These are phyloP conservation scores for Jimgerdemannia flammicorona DNA, from an alignment of 192 early-diverging fungal genomes.

Conservation along the genomic window DNA sequence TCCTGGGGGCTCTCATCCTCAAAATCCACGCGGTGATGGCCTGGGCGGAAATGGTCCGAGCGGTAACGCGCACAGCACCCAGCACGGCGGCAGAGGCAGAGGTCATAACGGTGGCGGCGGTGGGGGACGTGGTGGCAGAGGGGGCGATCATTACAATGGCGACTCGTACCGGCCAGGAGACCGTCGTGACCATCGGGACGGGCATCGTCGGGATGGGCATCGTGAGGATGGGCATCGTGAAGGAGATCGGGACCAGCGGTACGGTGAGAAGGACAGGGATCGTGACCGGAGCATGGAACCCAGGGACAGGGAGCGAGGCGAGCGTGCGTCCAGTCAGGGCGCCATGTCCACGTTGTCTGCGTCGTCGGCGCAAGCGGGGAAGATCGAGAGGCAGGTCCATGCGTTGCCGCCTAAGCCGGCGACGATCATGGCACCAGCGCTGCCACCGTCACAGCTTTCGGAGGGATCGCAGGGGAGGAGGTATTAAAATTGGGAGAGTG, in stretches of 20 bases:
- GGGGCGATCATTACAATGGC: slow-evolving; percentile 1
- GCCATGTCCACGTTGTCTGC: neutral
- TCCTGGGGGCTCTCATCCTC: slow-evolving; percentile 5
- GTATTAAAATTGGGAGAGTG: neutral
- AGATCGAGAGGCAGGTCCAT: neutral
- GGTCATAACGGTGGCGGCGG: neutral
- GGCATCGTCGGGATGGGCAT: neutral
- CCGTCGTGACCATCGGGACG: slow-evolving; percentile 1
- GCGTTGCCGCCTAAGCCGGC: slow-evolving; percentile 9
- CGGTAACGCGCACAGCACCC: neutral
- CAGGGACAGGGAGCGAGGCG: slow-evolving; percentile 5
- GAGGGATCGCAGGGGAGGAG: neutral
- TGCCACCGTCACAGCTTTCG: neutral
- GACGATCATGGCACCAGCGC: slow-evolving; percentile 12
- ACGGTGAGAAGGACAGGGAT: neutral
- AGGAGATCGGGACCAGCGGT: slow-evolving; percentile 1
- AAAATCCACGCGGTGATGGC: slow-evolving; percentile 3
- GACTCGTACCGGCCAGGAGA: neutral
- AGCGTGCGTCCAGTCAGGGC: slow-evolving; percentile 11
- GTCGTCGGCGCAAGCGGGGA: neutral
- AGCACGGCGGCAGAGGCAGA: too few relatives aligned
- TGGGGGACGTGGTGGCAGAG: slow-evolving; percentile 1
- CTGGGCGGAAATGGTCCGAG: neutral
- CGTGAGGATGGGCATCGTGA: slow-evolving; percentile 6
- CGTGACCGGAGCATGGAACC: neutral